Percentiles rank a stretch among this genome's conserved stretches.
These are phyloP conservation scores for Hypomontagnella monticulosa DNA, from an alignment of 495 filamentous ascomycete species.

Conservation along the genomic window DNA sequence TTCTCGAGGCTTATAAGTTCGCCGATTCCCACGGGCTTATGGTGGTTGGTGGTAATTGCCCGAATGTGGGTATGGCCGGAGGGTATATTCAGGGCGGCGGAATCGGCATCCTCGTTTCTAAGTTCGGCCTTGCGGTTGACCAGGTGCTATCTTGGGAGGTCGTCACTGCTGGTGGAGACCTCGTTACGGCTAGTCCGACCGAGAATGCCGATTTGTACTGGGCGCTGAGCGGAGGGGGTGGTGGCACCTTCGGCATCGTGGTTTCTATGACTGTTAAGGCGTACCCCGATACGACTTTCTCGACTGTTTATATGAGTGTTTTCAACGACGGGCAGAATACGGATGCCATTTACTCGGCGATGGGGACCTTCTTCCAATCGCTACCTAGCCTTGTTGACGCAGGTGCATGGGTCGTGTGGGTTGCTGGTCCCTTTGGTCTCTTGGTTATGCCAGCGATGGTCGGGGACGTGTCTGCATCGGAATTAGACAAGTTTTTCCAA, in stretches of 20 bases:
- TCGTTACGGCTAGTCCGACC: conserved; percentile 55
- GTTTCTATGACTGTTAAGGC: conserved; percentile 56
- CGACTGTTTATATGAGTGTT: conserved; percentile 2
- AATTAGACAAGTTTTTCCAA: conserved; percentile 14
- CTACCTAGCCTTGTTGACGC: conserved; percentile 16
- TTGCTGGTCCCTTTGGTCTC: conserved; percentile 19
- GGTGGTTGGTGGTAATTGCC: conserved; percentile 58
- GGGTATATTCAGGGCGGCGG: conserved; percentile 68
- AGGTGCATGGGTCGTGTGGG: conserved; percentile 20
- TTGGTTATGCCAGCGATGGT: conserved; percentile 23
- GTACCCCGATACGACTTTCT: conserved; percentile 35
- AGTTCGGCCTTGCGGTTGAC: conserved; percentile 68
- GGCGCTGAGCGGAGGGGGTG: conserved; percentile 68
- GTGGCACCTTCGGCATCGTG: conserved; percentile 64
- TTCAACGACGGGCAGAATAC: conserved; percentile 8
- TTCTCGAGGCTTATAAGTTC: conserved; percentile 55
- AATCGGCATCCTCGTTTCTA: conserved; percentile 50
- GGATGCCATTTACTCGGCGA: conserved; percentile 13
- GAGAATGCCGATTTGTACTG: conserved; percentile 66
- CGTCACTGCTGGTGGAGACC: conserved; percentile 57
- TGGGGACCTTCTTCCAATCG: conserved; percentile 13
- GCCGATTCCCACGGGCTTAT: conserved; percentile 54
- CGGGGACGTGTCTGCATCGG: not conserved
- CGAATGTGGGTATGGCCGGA: conserved; percentile 58
- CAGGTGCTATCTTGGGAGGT: conserved; percentile 67